Conservation (phyloP, 2,329 filamentous ascomycete genomes). For the Colletotrichum scovillei region DNA sequence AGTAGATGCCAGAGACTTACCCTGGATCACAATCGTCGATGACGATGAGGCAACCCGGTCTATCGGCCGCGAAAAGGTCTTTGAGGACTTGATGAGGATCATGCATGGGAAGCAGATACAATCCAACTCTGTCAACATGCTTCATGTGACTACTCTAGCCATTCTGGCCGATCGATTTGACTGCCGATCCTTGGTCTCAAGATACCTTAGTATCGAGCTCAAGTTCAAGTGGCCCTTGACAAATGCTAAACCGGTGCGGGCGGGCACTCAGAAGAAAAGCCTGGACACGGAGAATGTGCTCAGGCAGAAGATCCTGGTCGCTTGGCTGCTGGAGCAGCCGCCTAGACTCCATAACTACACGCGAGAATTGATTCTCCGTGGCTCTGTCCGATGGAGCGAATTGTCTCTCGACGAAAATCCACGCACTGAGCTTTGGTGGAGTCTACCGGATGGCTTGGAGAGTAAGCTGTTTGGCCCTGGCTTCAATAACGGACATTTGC, state of each 20-base stretch:
- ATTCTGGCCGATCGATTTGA: slow-evolving; percentile 81
- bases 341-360: slow-evolving; percentile 71
- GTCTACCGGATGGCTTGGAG: slow-evolving; percentile 76
- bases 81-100: slow-evolving; percentile 75
- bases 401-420: slow-evolving; percentile 47
- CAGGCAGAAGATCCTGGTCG: slow-evolving; percentile 76
- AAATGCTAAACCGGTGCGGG: slow-evolving; percentile 49
- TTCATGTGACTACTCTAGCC: slow-evolving; percentile 74
- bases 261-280: slow-evolving; percentile 48
- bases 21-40: slow-evolving; percentile 72
- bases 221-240: slow-evolving; percentile 68
- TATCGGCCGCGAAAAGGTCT: slow-evolving; percentile 69
- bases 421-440: slow-evolving; percentile 73
- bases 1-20: slow-evolving; percentile 64
- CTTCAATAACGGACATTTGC: not conserved
- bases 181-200: slow-evolving; percentile 66
- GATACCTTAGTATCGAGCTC: slow-evolving; percentile 60
- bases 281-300: slow-evolving; percentile 71
- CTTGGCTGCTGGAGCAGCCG: slow-evolving; percentile 73
- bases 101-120: slow-evolving; percentile 67
- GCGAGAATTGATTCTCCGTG: slow-evolving; percentile 73
- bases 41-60: slow-evolving; percentile 75
- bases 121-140: slow-evolving; percentile 58
- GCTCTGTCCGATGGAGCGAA: slow-evolving; percentile 68
- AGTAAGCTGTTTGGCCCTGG: slow-evolving; percentile 51